Evolutionary conservation across 371 early-diverging fungal genomes (phyloP), one percentile per base, ranked within the genome.

Genomic region (Haplosporangium sp.): DNA sequence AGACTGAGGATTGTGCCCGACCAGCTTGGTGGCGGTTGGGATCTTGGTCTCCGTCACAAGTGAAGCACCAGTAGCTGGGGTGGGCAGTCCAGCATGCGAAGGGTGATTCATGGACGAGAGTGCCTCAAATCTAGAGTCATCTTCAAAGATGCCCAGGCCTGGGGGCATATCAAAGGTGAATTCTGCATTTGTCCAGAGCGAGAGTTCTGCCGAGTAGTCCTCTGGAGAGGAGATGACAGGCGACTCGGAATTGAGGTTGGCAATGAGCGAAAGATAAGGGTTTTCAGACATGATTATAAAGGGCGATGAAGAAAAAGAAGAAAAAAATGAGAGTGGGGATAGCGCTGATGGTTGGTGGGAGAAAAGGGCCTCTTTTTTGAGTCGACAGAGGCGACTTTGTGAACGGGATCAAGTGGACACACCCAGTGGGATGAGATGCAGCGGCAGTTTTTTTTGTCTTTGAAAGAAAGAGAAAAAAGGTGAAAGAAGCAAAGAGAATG

Each of bases 121-220:
- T 8, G 63, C 59, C 37, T 70, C 67, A 43, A 75, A 69, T 5
- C 74, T 69, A 54, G 73, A 82, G 51, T 90, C 86, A 42, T 86
- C 81, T 51, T 87, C 87, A 67, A 77, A 83, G 59, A 86, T 83
- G 21, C 86, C 86, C 36, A 82, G 82, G n/a, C 87, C 89, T 54
- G 89, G 89, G 48, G 88, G 83, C 29, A 87, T 82, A 68, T 89
- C 89, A 65, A 87, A 90, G 16, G 89, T 87, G 65, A 88, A 90
- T 82, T 88, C 86, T 18, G 87, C 86, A 70, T 86, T 88, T 48
- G 83, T 85, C 90, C 88, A 81, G 52, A 86, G 77, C n/a, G 77
- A 69, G 55, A 79, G 71, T 21, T 82, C 80, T 38, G 74, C 74
- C 59, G 79, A 69, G 53, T 65, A 80, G 37, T 82, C 82, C 45